These are phyloP conservation scores for Pseudoturritis turrita DNA, from an alignment of 345 rosid genomes.

Conservation along the genomic window DNA sequence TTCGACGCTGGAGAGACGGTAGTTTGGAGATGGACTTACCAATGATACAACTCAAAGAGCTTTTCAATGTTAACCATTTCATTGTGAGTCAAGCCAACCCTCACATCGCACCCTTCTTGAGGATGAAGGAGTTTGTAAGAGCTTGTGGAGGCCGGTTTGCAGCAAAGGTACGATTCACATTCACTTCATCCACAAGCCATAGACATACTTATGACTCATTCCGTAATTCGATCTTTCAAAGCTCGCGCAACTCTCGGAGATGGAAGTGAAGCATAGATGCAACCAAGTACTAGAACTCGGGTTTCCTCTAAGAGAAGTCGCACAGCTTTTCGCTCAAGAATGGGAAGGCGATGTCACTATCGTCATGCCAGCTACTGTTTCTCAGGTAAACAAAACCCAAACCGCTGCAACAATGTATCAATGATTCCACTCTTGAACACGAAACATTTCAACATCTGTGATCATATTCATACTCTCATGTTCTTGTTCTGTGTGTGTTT, in stretches of 20 bases:
- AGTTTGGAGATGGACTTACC: constrained; percentile 97
- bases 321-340: constrained; percentile 90
- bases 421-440: background rate
- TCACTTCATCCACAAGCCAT: background rate
- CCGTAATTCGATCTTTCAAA: constrained; percentile 2
- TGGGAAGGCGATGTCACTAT: constrained; percentile 99
- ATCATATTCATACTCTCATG: background rate
- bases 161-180: constrained; percentile 63
- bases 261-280: constrained; percentile 97
- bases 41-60: constrained; percentile 93
- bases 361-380: constrained; percentile 90
- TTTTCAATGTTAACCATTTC: constrained; percentile 95
- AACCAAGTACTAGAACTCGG: constrained; percentile 81
- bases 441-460: background rate
- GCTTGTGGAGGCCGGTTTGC: constrained; percentile 90
- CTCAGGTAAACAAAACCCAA: constrained; percentile 60
- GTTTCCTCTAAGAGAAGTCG: constrained; percentile 80
- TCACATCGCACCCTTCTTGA: constrained; percentile 80
- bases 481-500: background rate
- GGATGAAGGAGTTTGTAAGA: constrained; percentile 78
- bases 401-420: background rate
- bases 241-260: constrained; percentile 85
- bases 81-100: constrained; percentile 98
- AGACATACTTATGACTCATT: background rate
- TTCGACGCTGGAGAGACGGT: constrained; percentile 95